Evolutionary conservation across 2,329 filamentous ascomycete genomes (phyloP), one percentile per base, ranked within the genome.

Genomic region (Cercospora beticola): DNA sequence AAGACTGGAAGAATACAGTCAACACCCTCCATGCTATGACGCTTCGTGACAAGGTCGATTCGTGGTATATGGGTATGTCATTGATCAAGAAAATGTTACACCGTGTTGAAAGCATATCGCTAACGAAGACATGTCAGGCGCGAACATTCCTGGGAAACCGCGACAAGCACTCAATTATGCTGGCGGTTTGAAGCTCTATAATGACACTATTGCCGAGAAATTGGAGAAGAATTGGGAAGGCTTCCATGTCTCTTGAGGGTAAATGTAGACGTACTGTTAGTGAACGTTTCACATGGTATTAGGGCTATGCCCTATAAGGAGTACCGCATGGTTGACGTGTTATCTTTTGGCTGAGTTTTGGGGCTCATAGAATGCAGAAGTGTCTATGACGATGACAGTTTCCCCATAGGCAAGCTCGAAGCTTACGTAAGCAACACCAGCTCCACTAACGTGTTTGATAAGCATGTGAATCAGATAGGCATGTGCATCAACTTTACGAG

Each of bases 61-160:
- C 76, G 6, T 82, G 81, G 82, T 83, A 83, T 62, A 75, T 73
- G 70, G 73, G 71, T 67, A 60, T 18, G 60, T 62, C 56, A 59
- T 26, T 5, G 56, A 59, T 14, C 4, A 3, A 31, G 6, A 33
- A 4, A 9, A 31, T 21, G 3, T 23, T 14, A 4, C 10, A 21
- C 2, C 6, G 28, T 21, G 18, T 33, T 33, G n/a, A 54, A 31
- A 12, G 30, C 3, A 28, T 26, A 4, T 28, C 49, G 49, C 49
- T 54, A 28, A 54, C 23, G 49, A n/a, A 28, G 7, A 14, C 49
- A 54, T 5, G 2, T 2, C 5, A 69, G 80, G 72, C 49, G 78
- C 79, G 5, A 83, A 83, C 58, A 76, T 83, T 10, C 81, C 82
- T 0, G 82, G 82, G 3, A 83, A 83, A 75, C 73, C 76, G 5